Evolutionary conservation across 2,329 filamentous ascomycete genomes (phyloP).

Genomic region (Chaetomiaceae sp.): DNA sequence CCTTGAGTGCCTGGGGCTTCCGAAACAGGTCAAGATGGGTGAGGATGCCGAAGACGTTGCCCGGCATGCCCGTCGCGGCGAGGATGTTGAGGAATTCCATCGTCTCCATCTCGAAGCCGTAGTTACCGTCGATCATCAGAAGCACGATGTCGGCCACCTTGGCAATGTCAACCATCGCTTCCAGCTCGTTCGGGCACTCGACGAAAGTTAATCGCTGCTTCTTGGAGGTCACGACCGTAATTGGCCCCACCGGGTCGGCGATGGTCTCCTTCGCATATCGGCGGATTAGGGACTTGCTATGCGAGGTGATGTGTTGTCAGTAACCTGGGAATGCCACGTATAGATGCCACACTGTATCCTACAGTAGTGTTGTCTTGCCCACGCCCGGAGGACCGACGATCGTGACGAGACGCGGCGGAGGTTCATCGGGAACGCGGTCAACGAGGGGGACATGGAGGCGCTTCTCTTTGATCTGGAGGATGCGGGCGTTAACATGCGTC

Average conservation of each 20-base stretch:
- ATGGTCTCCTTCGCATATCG: constrained; percentile 95
- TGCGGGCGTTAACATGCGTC: background rate
- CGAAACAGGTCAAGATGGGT: constrained; percentile 94
- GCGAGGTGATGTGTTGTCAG: constrained; percentile 21
- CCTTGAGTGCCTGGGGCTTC: constrained; percentile 85
- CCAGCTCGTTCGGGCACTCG: constrained; percentile 94
- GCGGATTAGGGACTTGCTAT: constrained; percentile 82
- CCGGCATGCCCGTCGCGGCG: constrained; percentile 93
- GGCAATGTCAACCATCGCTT: constrained; percentile 93
- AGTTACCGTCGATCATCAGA: constrained; percentile 98
- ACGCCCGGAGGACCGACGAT: constrained; percentile 94
- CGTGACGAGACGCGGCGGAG: constrained; percentile 85
- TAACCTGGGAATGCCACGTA: too few species aligned
- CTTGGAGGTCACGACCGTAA: constrained; percentile 96
- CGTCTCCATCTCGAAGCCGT: constrained; percentile 99
- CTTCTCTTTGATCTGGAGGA: constrained; percentile 78
- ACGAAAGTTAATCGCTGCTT: constrained; percentile 90
- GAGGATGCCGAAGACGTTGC: constrained; percentile 95
- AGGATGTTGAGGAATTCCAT: constrained; percentile 98
- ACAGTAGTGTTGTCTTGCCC: constrained; percentile 86
- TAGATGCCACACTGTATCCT: background rate
- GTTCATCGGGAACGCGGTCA: constrained; percentile 91
- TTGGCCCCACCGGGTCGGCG: constrained; percentile 80
- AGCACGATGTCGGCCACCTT: constrained; percentile 97
- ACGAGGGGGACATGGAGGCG: constrained; percentile 93